Base-by-base conservation (phyloP, 495 filamentous ascomycete species). In the Aspergillus sclerotioniger region DNA sequence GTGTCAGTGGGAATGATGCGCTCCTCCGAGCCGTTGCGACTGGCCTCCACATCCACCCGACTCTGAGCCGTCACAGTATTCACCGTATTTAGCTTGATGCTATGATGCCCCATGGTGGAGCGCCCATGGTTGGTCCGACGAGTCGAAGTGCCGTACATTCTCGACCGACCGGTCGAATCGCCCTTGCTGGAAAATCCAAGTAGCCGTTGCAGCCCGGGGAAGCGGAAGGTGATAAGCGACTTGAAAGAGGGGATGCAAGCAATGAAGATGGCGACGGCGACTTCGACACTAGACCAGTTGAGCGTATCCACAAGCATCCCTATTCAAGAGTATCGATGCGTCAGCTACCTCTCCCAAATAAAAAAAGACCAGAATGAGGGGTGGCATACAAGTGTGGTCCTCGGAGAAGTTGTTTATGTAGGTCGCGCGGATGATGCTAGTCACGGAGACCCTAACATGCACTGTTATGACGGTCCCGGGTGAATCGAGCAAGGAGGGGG, bases 361-460 rank as follows among this genome's bases (percentile, higher is more conserved):
- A 16, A 21, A 8, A 16, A 54, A 31, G 35, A 19, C 8, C 54
- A 45, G 25, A 28, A 13, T 21, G 31, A 20, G 41, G 19, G 20
- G 21, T 20, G n/a, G 60, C 57, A 37, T 37, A 66, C 64, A 66
- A 6, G 64, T 66, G 43, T 63, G 64, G 33, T 66, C 64, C 16
- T 51, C 19, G 7, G 46, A 45, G 48, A 66, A 66, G 13, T 39
- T 29, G 16, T 57, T 66, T 19, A 66, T 51, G 44, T 66, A 66
- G 8, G 49, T 61, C 1, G 56, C 56, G 33, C 64, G 60, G 31
- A 66, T 66, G 17, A 66, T 63, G 33, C 64, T 66, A 5, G 64
- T 61, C 41, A 66, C 47, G 33, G 33, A 54, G 16, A 66, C 60
- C n/a, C 63, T 66, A 35, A n/a, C 21, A 47, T 54, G 10, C 6